Base-by-base conservation (phyloP, 2,329 filamentous ascomycete genomes). In the Sporothrix brunneoviolacea region DNA sequence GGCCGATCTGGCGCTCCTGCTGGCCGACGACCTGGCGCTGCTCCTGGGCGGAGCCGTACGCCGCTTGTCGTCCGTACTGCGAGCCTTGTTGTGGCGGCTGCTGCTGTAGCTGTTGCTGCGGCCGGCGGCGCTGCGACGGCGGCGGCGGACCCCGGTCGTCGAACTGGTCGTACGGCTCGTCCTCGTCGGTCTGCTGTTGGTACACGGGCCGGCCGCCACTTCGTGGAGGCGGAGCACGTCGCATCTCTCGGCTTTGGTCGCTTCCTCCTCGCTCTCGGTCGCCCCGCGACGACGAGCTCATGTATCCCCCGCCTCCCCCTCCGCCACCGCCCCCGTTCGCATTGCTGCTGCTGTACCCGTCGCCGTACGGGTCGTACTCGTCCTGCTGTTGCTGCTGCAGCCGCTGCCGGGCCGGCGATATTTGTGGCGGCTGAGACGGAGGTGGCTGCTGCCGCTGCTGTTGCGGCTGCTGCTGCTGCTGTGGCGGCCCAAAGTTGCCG, bases 331-430 rank as follows among this genome's bases (percentile, higher is more conserved):
- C 46, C 38, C 65, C 68, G 57, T 70, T 72, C 39, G 70, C 66
- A 21, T 46, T 52, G 53, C 74, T 71, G 59, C 64, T 67, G 41
- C 63, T 59, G 42, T 75, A 73, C 41, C 66, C 65, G 28, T 76
- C 73, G 54, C 70, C 69, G 55, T 70, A 76, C 9, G 72, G 67
- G 42, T 77, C 74, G 58, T 77, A 77, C 50, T 77, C 75, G 33
- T 74, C 75, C 48, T 68, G 65, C 50, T 59, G 58, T 7, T 51
- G 54, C 22, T 39, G 28, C 16, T 42, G 40, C 9, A 24, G 30
- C 24, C 33, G 43, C 32, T 45, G 42, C 7, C 42, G 42, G 30
- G 30, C 42, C 1, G 42, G 42, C 13, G 42, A 36, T 10, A 45
- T 22, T 16, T 24, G 37, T 13, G 24, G 41, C 8, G 28, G 37